These are phyloP conservation scores for Waltergamsia citrina DNA, from an alignment of 2,329 filamentous ascomycete species.

Conservation along the genomic window DNA sequence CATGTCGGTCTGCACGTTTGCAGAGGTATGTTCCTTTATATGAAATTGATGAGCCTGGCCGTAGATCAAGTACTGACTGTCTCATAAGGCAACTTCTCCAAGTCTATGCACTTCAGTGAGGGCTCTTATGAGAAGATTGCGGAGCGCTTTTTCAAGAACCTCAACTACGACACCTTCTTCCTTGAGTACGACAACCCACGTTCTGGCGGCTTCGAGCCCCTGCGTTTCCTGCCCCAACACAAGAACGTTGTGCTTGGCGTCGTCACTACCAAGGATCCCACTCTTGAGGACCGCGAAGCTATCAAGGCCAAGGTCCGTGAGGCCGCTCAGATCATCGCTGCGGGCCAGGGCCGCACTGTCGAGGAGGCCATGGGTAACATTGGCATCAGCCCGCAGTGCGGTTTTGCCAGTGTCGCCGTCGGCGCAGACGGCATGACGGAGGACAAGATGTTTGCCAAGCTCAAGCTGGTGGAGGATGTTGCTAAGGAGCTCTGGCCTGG, in stretches of 20 bases:
- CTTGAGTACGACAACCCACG: slow-evolving; percentile 51
- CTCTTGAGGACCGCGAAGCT: slow-evolving; percentile 44
- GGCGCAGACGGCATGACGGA: slow-evolving; percentile 54
- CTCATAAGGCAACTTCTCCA: slow-evolving; percentile 54
- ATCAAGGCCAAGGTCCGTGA: slow-evolving; percentile 44
- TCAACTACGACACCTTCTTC: slow-evolving; percentile 53
- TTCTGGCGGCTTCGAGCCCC: slow-evolving; percentile 52
- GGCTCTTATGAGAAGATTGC: slow-evolving; percentile 56
- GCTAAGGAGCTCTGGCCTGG: slow-evolving; percentile 53
- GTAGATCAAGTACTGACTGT: too few species aligned
- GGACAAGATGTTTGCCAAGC: slow-evolving; percentile 62
- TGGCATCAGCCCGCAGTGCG: slow-evolving; percentile 61
- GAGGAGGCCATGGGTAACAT: slow-evolving; percentile 56
- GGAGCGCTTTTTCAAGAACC: slow-evolving; percentile 46
- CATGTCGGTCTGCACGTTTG: slow-evolving; percentile 62
- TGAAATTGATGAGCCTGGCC: neutral
- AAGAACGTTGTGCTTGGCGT: slow-evolving; percentile 56
- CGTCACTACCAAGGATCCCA: slow-evolving; percentile 50
- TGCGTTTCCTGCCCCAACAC: slow-evolving; percentile 45
- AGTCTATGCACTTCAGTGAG: slow-evolving; percentile 53
- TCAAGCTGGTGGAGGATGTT: slow-evolving; percentile 57
- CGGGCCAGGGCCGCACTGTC: slow-evolving; percentile 50
- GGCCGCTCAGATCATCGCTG: slow-evolving; percentile 56
- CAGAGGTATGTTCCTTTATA: slow-evolving; percentile 15
- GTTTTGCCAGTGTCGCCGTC: slow-evolving; percentile 59